phyloP scores from a whole-genome alignment of 305 asterid genomes.

The Fraxinus velutina region DNA sequence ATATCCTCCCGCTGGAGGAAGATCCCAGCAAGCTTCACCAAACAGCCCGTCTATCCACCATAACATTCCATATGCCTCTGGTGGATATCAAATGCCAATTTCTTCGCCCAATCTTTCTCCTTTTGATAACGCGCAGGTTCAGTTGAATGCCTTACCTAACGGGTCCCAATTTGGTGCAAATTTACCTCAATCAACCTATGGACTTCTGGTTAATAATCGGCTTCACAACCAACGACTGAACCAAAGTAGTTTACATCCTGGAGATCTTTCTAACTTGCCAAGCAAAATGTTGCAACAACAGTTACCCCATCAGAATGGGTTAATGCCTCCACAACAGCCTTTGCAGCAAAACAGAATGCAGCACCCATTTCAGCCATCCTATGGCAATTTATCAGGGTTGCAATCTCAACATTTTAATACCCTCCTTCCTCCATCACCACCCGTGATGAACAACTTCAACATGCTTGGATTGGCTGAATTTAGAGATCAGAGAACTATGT shows the following conservation, averaged over 20 bases:
- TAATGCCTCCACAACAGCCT: slow-evolving; percentile 49
- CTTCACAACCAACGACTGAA: slow-evolving; percentile 54
- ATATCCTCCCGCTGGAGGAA: slow-evolving; percentile 66
- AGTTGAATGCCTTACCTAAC: slow-evolving; percentile 43
- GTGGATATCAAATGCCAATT: slow-evolving; percentile 45
- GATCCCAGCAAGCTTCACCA: slow-evolving; percentile 64
- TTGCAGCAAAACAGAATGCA: slow-evolving; percentile 55
- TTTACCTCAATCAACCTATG: slow-evolving; percentile 58
- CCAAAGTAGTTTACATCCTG: slow-evolving; percentile 42
- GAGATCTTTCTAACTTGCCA: slow-evolving; percentile 50
- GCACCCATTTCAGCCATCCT: slow-evolving; percentile 58
- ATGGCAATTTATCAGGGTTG: slow-evolving; percentile 56
- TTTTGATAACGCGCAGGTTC: slow-evolving; percentile 54
- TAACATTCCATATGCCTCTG: slow-evolving; percentile 42
- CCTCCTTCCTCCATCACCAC: slow-evolving; percentile 60
- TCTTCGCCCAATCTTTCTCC: slow-evolving; percentile 56
- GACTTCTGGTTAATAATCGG: slow-evolving; percentile 48
- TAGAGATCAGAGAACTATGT: slow-evolving; percentile 67
- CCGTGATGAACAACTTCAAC: slow-evolving; percentile 58
- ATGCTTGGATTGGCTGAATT: slow-evolving; percentile 59
- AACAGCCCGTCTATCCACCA: slow-evolving; percentile 42
- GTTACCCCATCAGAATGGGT: slow-evolving; percentile 61
- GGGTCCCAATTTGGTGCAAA: slow-evolving; percentile 63
- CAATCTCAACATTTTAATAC: slow-evolving; percentile 55
- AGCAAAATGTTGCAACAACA: slow-evolving; percentile 52